Evolutionary conservation across 1,284 basidiomycete genomes (phyloP).

Genomic region (Stygiomarasmius scandens): DNA sequence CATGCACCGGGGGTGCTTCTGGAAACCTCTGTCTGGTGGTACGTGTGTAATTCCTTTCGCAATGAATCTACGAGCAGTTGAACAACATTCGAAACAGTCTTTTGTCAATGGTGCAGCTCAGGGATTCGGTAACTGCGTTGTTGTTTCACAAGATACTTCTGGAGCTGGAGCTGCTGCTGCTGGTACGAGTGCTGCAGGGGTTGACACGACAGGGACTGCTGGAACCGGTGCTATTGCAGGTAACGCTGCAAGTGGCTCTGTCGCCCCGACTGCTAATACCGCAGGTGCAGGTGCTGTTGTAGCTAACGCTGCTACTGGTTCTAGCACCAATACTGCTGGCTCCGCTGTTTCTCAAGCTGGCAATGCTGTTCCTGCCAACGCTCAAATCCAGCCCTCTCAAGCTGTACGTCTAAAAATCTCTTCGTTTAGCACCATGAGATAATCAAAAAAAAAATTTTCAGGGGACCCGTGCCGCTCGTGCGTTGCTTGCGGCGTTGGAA

Average conservation of each 20-base stretch:
- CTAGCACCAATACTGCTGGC: background rate
- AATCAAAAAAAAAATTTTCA: too few species aligned
- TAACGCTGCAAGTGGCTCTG: background rate
- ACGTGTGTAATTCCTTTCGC: background rate
- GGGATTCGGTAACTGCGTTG: conserved; percentile 46
- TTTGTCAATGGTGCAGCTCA: conserved; percentile 37
- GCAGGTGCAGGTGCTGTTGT: conserved; percentile 19
- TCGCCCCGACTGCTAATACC: background rate
- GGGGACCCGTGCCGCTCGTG: conserved; percentile 38
- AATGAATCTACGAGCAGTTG: background rate
- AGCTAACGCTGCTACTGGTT: conserved; percentile 10
- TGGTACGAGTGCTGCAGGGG: conserved; percentile 1
- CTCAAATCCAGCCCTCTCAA: background rate
- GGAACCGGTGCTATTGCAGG: background rate
- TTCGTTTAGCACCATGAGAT: too few species aligned
- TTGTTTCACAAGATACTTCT: conserved; percentile 22
- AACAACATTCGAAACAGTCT: conserved; percentile 26
- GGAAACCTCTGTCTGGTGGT: conserved; percentile 37
- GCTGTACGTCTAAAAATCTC: background rate
- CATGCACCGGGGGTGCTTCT: conserved; percentile 38
- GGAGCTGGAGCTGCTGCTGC: conserved; percentile 11
- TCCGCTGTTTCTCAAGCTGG: too few species aligned
- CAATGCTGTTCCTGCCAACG: too few species aligned
- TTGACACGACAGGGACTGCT: background rate
- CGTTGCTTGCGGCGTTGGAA: conserved; percentile 29